Conservation (phyloP, 345 rosid genomes). For the Aurinia saxatilis region DNA sequence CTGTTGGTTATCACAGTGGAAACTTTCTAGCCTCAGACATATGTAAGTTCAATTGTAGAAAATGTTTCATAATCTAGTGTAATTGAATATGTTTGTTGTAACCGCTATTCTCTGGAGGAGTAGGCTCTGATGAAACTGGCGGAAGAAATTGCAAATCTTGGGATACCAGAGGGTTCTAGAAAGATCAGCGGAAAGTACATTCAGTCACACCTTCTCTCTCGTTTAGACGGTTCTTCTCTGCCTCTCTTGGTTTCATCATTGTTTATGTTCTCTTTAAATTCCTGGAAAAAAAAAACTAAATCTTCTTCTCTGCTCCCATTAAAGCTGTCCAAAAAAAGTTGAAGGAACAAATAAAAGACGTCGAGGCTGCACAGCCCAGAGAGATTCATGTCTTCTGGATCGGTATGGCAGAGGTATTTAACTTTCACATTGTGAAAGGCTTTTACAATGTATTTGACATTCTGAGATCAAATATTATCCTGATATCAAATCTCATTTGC, state of each 20-base stretch:
- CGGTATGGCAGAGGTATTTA: conserved; percentile 84
- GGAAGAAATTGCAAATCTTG: conserved; percentile 61
- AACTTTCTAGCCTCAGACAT: not conserved
- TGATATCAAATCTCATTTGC: not conserved
- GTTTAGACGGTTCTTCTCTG: conserved; percentile 54
- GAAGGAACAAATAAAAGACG: conserved; percentile 63
- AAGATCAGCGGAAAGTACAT: conserved; percentile 82
- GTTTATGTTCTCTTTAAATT: not conserved
- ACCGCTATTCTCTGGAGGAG: not conserved
- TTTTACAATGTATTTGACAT: not conserved
- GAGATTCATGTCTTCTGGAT: conserved; percentile 69
- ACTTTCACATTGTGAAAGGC: not conserved
- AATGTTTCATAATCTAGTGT: not conserved
- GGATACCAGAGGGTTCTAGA: conserved; percentile 69
- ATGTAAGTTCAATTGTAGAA: not conserved
- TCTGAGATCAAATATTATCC: not conserved
- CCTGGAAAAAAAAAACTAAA: not conserved
- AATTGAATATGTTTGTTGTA: too few relatives aligned
- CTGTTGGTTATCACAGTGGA: not conserved
- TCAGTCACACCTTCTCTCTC: conserved; percentile 70
- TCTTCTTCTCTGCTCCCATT: not conserved
- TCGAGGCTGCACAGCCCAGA: conserved; percentile 55
- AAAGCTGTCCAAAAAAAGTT: conserved; percentile 58
- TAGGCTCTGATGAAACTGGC: conserved; percentile 63
- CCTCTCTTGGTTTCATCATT: not conserved